phyloP scores from a whole-genome alignment of 2,329 filamentous ascomycete genomes.

The Ambrosiella beaveri region DNA sequence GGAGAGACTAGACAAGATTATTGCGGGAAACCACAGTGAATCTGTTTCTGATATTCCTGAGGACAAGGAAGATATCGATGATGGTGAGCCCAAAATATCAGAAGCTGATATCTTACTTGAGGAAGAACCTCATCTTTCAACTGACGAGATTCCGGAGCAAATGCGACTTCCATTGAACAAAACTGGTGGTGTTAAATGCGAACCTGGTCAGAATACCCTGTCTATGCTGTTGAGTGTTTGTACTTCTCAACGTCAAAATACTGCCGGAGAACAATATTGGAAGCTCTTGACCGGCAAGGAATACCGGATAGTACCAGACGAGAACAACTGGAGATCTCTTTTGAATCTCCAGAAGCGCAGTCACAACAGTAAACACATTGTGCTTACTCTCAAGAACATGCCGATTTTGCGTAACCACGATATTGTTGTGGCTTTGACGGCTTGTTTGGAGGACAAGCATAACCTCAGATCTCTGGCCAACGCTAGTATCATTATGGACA shows the following conservation, averaged over 20 bases:
- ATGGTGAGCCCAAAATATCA: not conserved
- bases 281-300: slow-evolving; percentile 40
- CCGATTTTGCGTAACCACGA: slow-evolving; percentile 23
- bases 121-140: too few species aligned
- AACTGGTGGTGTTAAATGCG: not conserved
- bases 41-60: not conserved
- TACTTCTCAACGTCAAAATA: slow-evolving; percentile 38
- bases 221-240: slow-evolving; percentile 52
- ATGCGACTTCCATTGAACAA: not conserved
- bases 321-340: slow-evolving; percentile 50
- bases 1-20: not conserved
- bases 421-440: slow-evolving; percentile 8
- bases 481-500: slow-evolving; percentile 49
- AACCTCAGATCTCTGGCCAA: slow-evolving; percentile 53
- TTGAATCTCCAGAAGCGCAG: slow-evolving; percentile 48
- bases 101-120: too few species aligned
- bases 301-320: slow-evolving; percentile 51
- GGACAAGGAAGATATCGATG: not conserved
- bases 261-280: slow-evolving; percentile 64
- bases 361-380: slow-evolving; percentile 45
- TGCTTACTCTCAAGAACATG: slow-evolving; percentile 40
- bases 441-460: slow-evolving; percentile 56
- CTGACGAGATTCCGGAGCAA: not conserved
- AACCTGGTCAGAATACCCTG: slow-evolving; percentile 41
- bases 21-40: not conserved